Conservation (phyloP, 2,329 filamentous ascomycete genomes). For the Cladophialophora carrionii region DNA sequence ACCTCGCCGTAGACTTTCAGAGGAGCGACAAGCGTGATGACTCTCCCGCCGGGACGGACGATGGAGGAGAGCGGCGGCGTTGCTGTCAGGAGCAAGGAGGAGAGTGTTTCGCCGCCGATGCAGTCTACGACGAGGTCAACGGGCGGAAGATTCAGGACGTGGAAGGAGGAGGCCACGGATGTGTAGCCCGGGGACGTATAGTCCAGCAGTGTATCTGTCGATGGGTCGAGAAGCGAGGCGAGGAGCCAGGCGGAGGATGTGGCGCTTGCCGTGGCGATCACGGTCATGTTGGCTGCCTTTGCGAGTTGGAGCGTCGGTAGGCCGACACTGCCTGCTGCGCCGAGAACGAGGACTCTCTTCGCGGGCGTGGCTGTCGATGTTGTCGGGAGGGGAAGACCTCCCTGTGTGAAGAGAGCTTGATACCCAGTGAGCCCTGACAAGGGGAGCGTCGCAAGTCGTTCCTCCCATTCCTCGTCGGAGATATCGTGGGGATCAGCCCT, state of each 20-base stretch:
- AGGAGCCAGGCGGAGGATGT: conserved; percentile 35
- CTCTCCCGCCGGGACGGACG: conserved; percentile 5
- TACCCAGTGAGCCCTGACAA: conserved; percentile 48
- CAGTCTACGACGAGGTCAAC: conserved; percentile 51
- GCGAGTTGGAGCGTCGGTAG: conserved; percentile 45
- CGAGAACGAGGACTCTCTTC: conserved; percentile 47
- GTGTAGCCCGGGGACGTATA: conserved; percentile 33
- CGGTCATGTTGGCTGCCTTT: conserved; percentile 42
- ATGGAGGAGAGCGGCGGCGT: conserved; percentile 6
- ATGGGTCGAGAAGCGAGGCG: conserved; percentile 39
- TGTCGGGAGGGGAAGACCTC: conserved; percentile 37
- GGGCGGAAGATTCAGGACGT: conserved; percentile 41
- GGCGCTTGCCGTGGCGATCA: conserved; percentile 36
- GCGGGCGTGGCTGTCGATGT: conserved; percentile 4
- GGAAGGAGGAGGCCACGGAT: conserved; percentile 42
- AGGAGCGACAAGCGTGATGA: conserved; percentile 43
- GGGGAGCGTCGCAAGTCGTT: conserved; percentile 44
- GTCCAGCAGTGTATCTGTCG: conserved; percentile 42
- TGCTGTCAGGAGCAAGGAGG: conserved; percentile 42
- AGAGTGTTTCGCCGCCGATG: conserved; percentile 43
- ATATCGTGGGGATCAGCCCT: conserved; percentile 35
- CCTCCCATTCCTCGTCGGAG: conserved; percentile 39
- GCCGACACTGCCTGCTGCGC: conserved; percentile 45
- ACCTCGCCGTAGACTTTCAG: conserved; percentile 25
- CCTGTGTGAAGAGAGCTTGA: conserved; percentile 48